These are phyloP conservation scores for Aegilops tauschii DNA, from an alignment of 176 grass and related monocot genomes.

Conservation along the genomic window DNA sequence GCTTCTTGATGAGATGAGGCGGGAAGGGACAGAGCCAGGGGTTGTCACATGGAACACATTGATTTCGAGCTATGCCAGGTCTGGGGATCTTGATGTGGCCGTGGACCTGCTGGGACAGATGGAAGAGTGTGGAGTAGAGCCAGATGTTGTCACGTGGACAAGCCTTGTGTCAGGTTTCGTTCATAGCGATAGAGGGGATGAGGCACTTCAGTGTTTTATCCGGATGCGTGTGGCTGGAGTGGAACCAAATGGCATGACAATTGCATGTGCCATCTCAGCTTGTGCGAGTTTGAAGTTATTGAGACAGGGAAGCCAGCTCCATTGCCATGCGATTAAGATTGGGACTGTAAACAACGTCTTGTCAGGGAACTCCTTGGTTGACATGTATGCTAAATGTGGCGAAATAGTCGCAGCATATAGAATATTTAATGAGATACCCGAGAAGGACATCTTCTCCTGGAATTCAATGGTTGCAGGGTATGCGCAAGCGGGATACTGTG, in stretches of 20 bases:
- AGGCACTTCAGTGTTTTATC: constrained; percentile 53
- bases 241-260: constrained; percentile 61
- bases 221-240: constrained; percentile 56
- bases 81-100: constrained; percentile 51
- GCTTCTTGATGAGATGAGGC: constrained; percentile 51
- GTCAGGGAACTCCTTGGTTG: constrained; percentile 65
- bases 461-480: constrained; percentile 83
- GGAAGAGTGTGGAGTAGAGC: constrained; percentile 43
- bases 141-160: constrained; percentile 77
- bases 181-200: constrained; percentile 43
- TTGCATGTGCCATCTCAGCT: constrained; percentile 59
- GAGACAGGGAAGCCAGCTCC: constrained; percentile 56
- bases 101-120: constrained; percentile 57
- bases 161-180: constrained; percentile 71
- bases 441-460: constrained; percentile 81
- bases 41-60: constrained; percentile 64
- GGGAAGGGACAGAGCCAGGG: constrained; percentile 38
- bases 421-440: constrained; percentile 53
- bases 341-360: constrained; percentile 44
- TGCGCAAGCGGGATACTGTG: constrained; percentile 58
- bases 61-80: constrained; percentile 57
- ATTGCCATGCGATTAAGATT: constrained; percentile 58
- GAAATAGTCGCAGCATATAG: constrained; percentile 43
- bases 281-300: constrained; percentile 59
- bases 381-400: constrained; percentile 77